These are phyloP conservation scores for Tubosaeta brunneosetosa DNA, from an alignment of 768 basidiomycete species.

Conservation along the genomic window DNA sequence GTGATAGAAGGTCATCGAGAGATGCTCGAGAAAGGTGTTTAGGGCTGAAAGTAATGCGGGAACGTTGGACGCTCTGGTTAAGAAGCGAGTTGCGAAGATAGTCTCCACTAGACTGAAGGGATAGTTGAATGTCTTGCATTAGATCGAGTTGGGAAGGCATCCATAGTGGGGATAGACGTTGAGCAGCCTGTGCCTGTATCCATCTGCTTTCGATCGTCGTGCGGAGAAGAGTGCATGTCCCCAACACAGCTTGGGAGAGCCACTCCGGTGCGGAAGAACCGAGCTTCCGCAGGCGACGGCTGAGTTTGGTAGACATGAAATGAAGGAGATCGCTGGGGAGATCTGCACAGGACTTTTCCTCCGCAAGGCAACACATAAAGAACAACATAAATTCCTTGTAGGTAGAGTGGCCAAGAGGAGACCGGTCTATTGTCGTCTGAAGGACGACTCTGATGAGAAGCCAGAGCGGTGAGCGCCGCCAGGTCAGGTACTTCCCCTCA, in stretches of 20 bases:
- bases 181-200: conserved; percentile 25
- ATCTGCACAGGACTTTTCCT: conserved; percentile 10
- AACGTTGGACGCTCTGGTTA: not conserved
- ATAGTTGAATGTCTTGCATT: conserved; percentile 28
- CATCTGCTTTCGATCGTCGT: conserved; percentile 31
- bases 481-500: conserved; percentile 14
- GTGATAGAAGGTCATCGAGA: conserved; percentile 14
- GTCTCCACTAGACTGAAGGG: conserved; percentile 27
- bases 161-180: conserved; percentile 27
- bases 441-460: conserved; percentile 17
- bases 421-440: conserved; percentile 27
- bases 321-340: conserved; percentile 26
- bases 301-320: not conserved
- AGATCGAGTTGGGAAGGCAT: conserved; percentile 26
- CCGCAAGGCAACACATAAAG: conserved; percentile 29
- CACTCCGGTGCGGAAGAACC: not conserved
- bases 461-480: conserved; percentile 37
- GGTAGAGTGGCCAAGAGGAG: conserved; percentile 2
- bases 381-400: conserved; percentile 52
- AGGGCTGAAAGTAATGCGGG: conserved; percentile 4
- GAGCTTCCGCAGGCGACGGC: not conserved
- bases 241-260: not conserved
- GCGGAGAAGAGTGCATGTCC: conserved; percentile 24
- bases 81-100: conserved; percentile 27
- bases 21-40: conserved; percentile 2